Evolutionary conservation across 148 eudicot genomes (phyloP), one percentile per base, ranked within the genome.

Genomic region (Beta vulgaris): DNA sequence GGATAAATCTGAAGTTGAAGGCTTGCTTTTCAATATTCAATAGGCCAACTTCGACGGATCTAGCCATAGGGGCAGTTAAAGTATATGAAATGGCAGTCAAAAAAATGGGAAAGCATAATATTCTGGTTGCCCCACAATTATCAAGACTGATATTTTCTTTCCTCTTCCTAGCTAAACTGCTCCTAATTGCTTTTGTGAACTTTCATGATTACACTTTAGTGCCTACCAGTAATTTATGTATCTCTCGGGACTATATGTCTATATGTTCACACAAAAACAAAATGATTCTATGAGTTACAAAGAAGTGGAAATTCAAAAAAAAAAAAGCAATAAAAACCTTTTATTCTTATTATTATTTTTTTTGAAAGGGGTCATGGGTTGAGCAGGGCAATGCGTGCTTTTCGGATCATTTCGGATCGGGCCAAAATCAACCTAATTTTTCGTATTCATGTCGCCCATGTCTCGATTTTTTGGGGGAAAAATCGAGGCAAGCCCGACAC

Each of bases 121-220:
- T 76, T 69, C 74, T 59, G 40, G 43, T n/a, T 53, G 25, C 42
- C 79, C 79, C 68, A 76, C 74, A 58, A 44, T 53, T 32, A 76
- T 69, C 74, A 69, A 76, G 43, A 69, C 58, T 69, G 48, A 58
- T 69, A 25, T 48, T 43, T 32, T 42, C 5, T 68, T 58, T 68
- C 11, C 54, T 42, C 40, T 25, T 67, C 25, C 57, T 54, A 28
- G 64, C 67, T 76, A 76, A 53, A 43, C 53, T 67, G 44, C 67
- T 68, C 23, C 67, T 69, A 68, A 40, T 70, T 76, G 74, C 79
- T 76, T 76, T 76, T 69, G 59, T 69, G 29, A 76, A 76, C 79
- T 76, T 76, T 76, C 79, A 76, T 76, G 79, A 76, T 76, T 76
- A 59, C 79, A 69, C 74, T 76, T 76, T 59, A 76, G 68, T 76